A percentile compares a stretch with the other conserved stretches of the same genome.
phyloP scores from a whole-genome alignment of 768 basidiomycete genomes.

The Naganishia onofrii region DNA sequence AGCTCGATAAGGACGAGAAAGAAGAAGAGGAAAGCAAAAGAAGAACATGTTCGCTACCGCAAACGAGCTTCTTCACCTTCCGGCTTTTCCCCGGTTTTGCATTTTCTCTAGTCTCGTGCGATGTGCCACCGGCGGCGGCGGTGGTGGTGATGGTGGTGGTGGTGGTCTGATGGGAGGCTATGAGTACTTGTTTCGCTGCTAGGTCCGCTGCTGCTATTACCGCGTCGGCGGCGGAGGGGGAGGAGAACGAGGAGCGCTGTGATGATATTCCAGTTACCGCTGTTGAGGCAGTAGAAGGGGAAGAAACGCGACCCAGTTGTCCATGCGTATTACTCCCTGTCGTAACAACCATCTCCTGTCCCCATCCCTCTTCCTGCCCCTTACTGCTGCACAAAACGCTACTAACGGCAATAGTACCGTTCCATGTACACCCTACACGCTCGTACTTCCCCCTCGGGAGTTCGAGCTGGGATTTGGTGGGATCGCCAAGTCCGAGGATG shows the following conservation, averaged over 20 bases:
- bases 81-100: not conserved
- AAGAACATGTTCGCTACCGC: slow-evolving; percentile 84
- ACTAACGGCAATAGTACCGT: slow-evolving; percentile 68
- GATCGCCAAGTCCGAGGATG: slow-evolving; percentile 59
- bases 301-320: slow-evolving; percentile 38
- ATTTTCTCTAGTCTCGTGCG: not conserved
- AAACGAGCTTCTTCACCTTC: slow-evolving; percentile 55
- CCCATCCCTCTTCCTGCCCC: not conserved
- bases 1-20: too few species aligned
- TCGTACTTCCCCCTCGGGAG: slow-evolving; percentile 29
- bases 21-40: slow-evolving; percentile 26
- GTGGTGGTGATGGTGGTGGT: not conserved
- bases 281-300: too few species aligned
- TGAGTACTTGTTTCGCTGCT: not conserved
- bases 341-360: not conserved
- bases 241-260: not conserved
- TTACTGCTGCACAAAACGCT: not conserved
- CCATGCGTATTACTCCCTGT: slow-evolving; percentile 44
- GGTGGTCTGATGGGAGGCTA: too few species aligned
- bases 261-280: not conserved
- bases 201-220: too few species aligned
- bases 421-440: slow-evolving; percentile 70
- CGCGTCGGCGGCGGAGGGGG: not conserved
- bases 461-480: slow-evolving; percentile 14
- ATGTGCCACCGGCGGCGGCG: not conserved